Evolutionary conservation across 306 rosid genomes (phyloP).

Genomic region (Neltuma alba): DNA sequence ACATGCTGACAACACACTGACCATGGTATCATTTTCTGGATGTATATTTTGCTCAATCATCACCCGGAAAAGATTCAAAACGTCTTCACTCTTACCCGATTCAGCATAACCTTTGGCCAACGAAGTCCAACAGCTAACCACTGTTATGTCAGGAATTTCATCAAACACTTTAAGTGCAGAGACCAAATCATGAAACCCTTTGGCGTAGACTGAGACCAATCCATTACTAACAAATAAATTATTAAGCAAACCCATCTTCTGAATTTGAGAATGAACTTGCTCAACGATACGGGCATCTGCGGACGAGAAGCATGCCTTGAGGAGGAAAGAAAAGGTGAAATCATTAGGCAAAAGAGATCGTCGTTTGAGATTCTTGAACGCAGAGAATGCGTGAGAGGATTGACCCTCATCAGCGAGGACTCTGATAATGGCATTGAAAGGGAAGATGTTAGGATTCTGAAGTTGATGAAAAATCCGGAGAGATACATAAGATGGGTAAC

Average conservation of each 20-base stretch:
- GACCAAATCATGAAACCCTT: constrained; percentile 40
- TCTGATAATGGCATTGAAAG: constrained; percentile 63
- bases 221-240: constrained; percentile 49
- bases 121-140: constrained; percentile 53
- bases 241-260: constrained; percentile 44
- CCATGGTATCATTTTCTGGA: constrained; percentile 57
- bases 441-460: constrained; percentile 56
- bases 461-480: constrained; percentile 49
- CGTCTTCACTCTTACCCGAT: constrained; percentile 49
- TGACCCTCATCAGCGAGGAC: constrained; percentile 51
- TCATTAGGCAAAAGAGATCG: constrained; percentile 53
- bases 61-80: constrained; percentile 43
- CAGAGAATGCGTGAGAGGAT: constrained; percentile 36
- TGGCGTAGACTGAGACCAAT: constrained; percentile 49
- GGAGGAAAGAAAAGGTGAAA: constrained; percentile 62
- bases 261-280: constrained; percentile 55
- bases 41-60: constrained; percentile 50
- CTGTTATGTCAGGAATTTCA: constrained; percentile 54
- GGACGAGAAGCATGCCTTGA: constrained; percentile 50
- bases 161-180: constrained; percentile 59
- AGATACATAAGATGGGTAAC: constrained; percentile 49
- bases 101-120: constrained; percentile 57
- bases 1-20: constrained; percentile 64
- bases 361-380: constrained; percentile 46
- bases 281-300: constrained; percentile 34